A percentile compares a stretch with the other conserved stretches of the same genome.
phyloP scores from a whole-genome alignment of 148 eudicot species.

The Rhododendron molle region DNA sequence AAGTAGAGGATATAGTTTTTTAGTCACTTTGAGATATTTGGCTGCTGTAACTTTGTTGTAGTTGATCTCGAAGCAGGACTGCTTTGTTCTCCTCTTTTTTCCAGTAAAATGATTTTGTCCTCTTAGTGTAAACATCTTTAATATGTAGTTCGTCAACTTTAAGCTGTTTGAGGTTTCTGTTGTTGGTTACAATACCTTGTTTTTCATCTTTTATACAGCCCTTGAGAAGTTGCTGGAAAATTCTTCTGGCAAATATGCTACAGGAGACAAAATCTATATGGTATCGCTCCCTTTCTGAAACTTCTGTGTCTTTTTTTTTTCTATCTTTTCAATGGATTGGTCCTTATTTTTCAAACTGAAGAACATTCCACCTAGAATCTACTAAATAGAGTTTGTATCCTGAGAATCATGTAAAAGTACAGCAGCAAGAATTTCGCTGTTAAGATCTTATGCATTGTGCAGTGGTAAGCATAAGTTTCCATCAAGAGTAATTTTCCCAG shows the following conservation, averaged over 20 bases:
- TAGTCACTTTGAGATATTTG: background rate
- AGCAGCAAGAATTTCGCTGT: background rate
- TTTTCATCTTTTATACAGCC: slow-evolving; percentile 24
- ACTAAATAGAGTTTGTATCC: background rate
- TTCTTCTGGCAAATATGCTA: slow-evolving; percentile 34
- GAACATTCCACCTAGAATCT: background rate
- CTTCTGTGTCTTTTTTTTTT: background rate
- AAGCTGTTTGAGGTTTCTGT: background rate
- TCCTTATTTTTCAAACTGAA: background rate
- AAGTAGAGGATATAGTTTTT: background rate
- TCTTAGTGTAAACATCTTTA: background rate
- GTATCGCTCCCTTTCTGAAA: slow-evolving; percentile 14
- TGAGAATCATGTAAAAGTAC: background rate
- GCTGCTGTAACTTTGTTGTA: background rate
- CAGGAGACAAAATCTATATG: slow-evolving; percentile 40
- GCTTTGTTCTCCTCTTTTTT: background rate
- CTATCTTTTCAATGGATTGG: background rate
- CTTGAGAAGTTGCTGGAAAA: slow-evolving; percentile 41
- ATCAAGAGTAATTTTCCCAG: background rate
- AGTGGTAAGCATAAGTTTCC: background rate
- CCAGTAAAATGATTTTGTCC: background rate
- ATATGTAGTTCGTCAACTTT: background rate
- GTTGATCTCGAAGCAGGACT: background rate
- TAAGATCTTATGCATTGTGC: background rate
- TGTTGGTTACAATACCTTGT: background rate